These are phyloP conservation scores for Lunularia cruciata DNA, from an alignment of 225 moss, liverwort and hornwort species.

Conservation along the genomic window DNA sequence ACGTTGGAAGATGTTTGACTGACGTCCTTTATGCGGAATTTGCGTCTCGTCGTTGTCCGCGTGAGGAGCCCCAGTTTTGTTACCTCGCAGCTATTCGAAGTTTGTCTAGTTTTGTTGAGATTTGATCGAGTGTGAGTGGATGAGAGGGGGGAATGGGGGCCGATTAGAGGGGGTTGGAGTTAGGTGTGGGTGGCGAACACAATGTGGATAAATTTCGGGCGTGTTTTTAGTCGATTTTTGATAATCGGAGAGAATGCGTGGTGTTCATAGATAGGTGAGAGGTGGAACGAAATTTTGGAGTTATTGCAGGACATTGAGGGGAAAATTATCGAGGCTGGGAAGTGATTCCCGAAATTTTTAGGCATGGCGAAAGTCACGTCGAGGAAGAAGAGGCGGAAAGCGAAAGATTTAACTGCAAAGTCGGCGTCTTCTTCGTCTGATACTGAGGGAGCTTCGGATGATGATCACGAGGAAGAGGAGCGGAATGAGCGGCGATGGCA, in stretches of 20 bases:
- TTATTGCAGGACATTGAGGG: neutral
- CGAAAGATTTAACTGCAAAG: slow-evolving; percentile 18
- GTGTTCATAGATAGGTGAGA: neutral
- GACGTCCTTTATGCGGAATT: neutral
- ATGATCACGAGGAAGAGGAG: slow-evolving; percentile 32
- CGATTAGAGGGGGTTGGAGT: too few relatives aligned
- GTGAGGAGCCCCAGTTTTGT: too few relatives aligned
- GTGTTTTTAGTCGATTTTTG: neutral
- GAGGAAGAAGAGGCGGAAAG: slow-evolving; percentile 36
- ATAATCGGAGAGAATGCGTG: neutral
- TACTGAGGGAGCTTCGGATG: slow-evolving; percentile 32
- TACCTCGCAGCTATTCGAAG: too few relatives aligned
- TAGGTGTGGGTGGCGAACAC: too few relatives aligned
- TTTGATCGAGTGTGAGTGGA: too few relatives aligned
- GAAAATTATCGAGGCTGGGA: neutral
- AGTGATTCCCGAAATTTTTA: neutral
- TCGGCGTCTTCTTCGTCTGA: slow-evolving; percentile 27
- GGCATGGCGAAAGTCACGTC: slow-evolving; percentile 32
- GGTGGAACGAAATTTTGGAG: neutral
- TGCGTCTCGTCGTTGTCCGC: neutral
- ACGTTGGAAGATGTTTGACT: neutral
- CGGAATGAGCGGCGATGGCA: slow-evolving; percentile 32
- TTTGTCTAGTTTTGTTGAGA: too few relatives aligned
- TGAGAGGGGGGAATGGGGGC: too few relatives aligned
- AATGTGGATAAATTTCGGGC: too few relatives aligned